Base-by-base conservation (phyloP, 805 yeast species). In the Wickerhamiella occidentalis region DNA sequence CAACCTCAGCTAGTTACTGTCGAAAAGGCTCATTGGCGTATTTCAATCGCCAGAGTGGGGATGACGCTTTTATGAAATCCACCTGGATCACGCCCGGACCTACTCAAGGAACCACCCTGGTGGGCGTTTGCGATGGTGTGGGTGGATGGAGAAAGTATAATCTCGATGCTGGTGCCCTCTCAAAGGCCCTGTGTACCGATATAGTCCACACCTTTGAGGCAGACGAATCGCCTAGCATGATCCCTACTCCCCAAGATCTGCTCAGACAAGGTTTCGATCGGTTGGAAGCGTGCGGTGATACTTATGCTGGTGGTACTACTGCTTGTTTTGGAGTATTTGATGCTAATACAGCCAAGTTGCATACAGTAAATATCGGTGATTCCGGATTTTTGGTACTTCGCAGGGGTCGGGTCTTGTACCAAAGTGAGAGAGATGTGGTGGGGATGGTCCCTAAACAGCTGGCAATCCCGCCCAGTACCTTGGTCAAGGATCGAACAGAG, bases 101-200 rank as follows among this genome's bases (percentile, higher is more conserved):
- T 6, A 17, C 40, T 17, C 55, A 51, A 44, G 57, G 56, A 5
- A 47, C 55, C 5, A 21, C 54, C 4, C 57, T 64, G 3, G 37
- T 64, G 1, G 67, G 63, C 3, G 68, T 65, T 13, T 67, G 96
- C 5, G 98, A 90, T 66, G 98, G 98, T 12, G 97, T 92, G 3
- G 97, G 97, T 13, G 97, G 97, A 2, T 90, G 97, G 96, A 76
- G 84, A 1, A 92, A 85, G 53, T 80, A 84, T 43, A 96, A 96
- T 0, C 82, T 78, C 58, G 96, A 90, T 63, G 84, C 95, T 1
- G 76, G 86, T 51, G 90, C 90, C 6, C 84, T 90, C 52, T 80
- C 92, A 37, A 72, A 94, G 56, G 92, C 85, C 57, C 67, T 90
- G 36, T 82, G 95, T 55, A 66, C 66, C 5, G 69, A 76, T 3